Evolutionary conservation across 257 asterid species (phyloP).

Genomic region (Schizonepeta tenuifolia): DNA sequence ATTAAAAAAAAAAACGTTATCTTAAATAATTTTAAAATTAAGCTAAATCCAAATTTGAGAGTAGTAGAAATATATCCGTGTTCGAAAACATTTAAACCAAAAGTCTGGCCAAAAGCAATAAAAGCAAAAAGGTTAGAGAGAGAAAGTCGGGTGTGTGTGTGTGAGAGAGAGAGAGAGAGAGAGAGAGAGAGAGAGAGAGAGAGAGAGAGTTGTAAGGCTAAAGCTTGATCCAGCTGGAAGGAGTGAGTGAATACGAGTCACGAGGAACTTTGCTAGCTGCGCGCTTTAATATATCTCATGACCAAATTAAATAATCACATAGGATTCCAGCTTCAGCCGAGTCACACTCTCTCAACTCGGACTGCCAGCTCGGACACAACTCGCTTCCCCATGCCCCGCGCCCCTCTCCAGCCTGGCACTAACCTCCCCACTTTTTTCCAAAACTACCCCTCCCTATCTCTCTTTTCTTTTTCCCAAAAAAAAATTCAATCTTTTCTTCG

Average conservation of each 20-base stretch:
- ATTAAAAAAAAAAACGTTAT: too few relatives aligned
- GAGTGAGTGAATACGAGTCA: constrained; percentile 29
- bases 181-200: background rate
- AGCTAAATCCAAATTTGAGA: too few relatives aligned
- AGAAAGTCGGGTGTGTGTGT: too few relatives aligned
- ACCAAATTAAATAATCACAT: constrained; percentile 4
- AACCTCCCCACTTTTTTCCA: constrained; percentile 4
- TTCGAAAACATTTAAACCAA: background rate
- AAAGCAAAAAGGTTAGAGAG: background rate
- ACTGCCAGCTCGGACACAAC: constrained; percentile 19
- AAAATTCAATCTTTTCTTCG: too few relatives aligned
- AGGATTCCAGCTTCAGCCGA: constrained; percentile 20
- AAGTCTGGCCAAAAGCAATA: background rate
- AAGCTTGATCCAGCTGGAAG: constrained; percentile 40
- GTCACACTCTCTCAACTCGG: background rate
- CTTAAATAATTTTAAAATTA: too few relatives aligned
- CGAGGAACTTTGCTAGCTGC: constrained; percentile 21
- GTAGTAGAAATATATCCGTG: background rate
- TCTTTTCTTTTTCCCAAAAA: too few relatives aligned
- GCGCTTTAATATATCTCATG: background rate
- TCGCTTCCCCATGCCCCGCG: constrained; percentile 28
- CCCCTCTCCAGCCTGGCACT: constrained; percentile 30
- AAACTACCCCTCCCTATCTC: constrained; percentile 18
- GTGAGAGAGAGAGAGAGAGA: background rate
- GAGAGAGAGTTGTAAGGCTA: constrained; percentile 17